These are phyloP conservation scores for Populus ilicifolia DNA, from an alignment of 345 rosid genomes.

Conservation along the genomic window DNA sequence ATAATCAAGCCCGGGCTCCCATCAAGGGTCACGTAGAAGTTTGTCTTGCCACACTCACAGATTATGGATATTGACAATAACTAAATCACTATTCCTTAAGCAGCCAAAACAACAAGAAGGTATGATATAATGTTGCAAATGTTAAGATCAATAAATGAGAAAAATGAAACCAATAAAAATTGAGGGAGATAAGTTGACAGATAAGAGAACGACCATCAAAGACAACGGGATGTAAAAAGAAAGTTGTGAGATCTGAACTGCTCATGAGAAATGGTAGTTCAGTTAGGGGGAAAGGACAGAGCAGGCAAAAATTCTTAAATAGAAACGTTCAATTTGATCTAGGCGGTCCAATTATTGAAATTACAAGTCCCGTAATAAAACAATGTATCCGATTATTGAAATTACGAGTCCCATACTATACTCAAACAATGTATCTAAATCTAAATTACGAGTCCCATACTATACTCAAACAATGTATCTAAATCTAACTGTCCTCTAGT, in stretches of 20 bases:
- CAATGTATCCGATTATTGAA: no score
- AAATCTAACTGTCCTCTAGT: no score
- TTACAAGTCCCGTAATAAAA: neutral
- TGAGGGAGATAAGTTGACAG: neutral
- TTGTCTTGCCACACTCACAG: neutral
- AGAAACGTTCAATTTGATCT: neutral
- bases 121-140: neutral
- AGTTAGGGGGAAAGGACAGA: neutral
- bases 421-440: no score
- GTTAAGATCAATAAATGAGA: neutral
- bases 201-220: neutral
- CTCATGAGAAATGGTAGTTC: neutral
- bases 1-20: neutral
- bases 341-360: neutral
- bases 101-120: neutral
- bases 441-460: neutral
- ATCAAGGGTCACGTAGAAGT: neutral
- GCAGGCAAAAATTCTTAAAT: neutral
- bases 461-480: no score
- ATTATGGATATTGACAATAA: neutral
- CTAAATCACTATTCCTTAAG: no score
- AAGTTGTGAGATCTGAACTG: neutral
- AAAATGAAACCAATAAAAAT: neutral
- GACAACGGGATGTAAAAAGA: neutral
- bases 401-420: no score